Evolutionary conservation across 257 asterid species (phyloP), one percentile per base, ranked within the genome.

Genomic region (Solanum chiquidenum): DNA sequence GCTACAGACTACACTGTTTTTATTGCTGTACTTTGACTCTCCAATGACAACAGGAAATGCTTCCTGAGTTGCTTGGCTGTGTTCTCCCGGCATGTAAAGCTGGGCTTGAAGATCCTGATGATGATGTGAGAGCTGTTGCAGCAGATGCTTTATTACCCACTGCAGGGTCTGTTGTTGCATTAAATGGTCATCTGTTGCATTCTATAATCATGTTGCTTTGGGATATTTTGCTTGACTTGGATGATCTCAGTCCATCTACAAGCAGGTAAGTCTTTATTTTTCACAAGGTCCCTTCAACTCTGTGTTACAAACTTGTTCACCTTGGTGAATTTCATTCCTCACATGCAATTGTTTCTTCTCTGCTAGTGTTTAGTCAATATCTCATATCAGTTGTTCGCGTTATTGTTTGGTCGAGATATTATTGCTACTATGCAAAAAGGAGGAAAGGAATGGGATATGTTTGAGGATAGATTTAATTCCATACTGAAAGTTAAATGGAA

Each of bases 101-200:
- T 91, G 99, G 99, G 85, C 98, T 97, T 86, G 99, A 97, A 91
- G 99, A 97, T 91, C 98, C 99, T 72, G 99, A 97, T 90, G 99
- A 97, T 92, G 99, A 97, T 89, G 99, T 97, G 60, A 95, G 99
- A 91, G 99, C 99, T 72, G 99, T 97, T 89, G 99, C 99, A 85
- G 99, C 99, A 21, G 99, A 97, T 91, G 96, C 99, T 86, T 88
- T 97, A 83, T 90, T 97, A 88, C 99, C 99, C 86, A 90, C 99
- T 89, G 96, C 99, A 58, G 90, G 94, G 66, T 92, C 98, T 90
- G 92, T 97, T 89, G 98, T 95, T 90, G 93, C 98, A 87, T 93
- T 95, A 46, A 93, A 91, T 83, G 94, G 96, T 86, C 92, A 95
- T 89, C 87, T 92, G 38, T 92, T 97, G 98, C 96, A 95, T 90